These are phyloP conservation scores for Prunella vulgaris DNA, from an alignment of 257 asterid species.

Conservation along the genomic window DNA sequence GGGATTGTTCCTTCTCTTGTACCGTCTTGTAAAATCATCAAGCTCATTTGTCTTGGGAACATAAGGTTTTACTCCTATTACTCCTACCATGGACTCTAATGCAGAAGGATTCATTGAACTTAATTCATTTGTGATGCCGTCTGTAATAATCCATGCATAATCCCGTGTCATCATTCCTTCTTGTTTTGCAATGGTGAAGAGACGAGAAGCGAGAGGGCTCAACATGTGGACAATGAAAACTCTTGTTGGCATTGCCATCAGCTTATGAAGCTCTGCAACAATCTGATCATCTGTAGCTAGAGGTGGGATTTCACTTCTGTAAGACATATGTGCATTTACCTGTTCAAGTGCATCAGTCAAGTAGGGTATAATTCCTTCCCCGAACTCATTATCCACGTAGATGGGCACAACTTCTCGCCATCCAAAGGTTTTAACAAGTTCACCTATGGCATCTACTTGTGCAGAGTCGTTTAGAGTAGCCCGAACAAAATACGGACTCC, in stretches of 20 bases:
- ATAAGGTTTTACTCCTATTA: conserved; percentile 17
- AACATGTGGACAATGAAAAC: conserved; percentile 40
- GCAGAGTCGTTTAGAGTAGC: conserved; percentile 31
- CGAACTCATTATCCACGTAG: conserved; percentile 33
- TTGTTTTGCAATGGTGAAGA: conserved; percentile 20
- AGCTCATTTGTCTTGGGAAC: conserved; percentile 19
- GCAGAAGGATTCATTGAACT: neutral
- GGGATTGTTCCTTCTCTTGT: neutral
- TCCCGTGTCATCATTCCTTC: conserved; percentile 26
- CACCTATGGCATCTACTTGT: conserved; percentile 31
- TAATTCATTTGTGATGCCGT: conserved; percentile 22
- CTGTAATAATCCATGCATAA: conserved; percentile 32
- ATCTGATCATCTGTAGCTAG: conserved; percentile 37
- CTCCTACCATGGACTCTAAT: conserved; percentile 22
- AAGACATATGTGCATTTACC: conserved; percentile 26
- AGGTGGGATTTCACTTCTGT: conserved; percentile 31
- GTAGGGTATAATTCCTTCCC: conserved; percentile 37
- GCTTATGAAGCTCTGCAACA: conserved; percentile 30
- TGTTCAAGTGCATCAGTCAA: conserved; percentile 30
- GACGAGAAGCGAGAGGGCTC: conserved; percentile 25
- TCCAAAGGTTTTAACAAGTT: conserved; percentile 28
- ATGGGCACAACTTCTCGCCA: conserved; percentile 35
- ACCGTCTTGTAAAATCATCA: neutral
- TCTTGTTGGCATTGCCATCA: conserved; percentile 40
- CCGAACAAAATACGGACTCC: conserved; percentile 34